Base-by-base conservation (phyloP, 2,329 filamentous ascomycete genomes). In the Fusarium sarcochroum region DNA sequence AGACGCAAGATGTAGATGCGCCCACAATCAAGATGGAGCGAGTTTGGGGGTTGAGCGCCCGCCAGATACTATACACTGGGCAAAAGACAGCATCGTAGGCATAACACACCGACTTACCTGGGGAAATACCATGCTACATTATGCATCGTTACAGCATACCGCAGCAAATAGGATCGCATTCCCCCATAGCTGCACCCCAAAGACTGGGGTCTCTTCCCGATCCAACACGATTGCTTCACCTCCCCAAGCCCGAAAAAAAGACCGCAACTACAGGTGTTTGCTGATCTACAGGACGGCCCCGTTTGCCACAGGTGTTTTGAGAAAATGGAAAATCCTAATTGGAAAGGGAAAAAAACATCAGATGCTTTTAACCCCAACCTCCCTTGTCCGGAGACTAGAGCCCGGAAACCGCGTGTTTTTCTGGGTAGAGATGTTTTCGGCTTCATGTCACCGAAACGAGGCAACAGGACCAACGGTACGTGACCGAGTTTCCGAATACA, bases 391-490 rank as follows among this genome's bases (percentile, higher is more conserved):
- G 65, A 67, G 30, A 72, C 64, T n/a, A 61, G 63, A 64, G 23
- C 56, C 66, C 68, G 63, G 56, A 41, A 60, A 55, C 52, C 63
- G 51, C 57, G 34, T 70, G 57, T 64, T 64, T 65, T 48, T 64
- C 25, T 17, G 18, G 17, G n/a, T 27, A 34, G 7, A 23, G 20
- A 35, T 27, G 23, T 34, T 45, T 38, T 59, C 55, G 69, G 64
- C 57, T 64, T 59, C 57, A 51, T 48, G 48, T 60, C 45, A 60
- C 58, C 50, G 54, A 69, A 48, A 40, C 48, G 45, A 48, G 35
- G 34, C 20, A 32, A 40, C 25, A 25, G 3, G 34, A 25, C 41
- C 21, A 40, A 30, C 30, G 23, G 44, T 21, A 51, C 25, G 49
- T 68, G 60, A 68, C 65, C 60, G 60, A 68, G 51, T 54, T 69